Evolutionary conservation across 2,329 filamentous ascomycete species (phyloP), one percentile per base, ranked within the genome.

Genomic region (Colletotrichum godetiae): DNA sequence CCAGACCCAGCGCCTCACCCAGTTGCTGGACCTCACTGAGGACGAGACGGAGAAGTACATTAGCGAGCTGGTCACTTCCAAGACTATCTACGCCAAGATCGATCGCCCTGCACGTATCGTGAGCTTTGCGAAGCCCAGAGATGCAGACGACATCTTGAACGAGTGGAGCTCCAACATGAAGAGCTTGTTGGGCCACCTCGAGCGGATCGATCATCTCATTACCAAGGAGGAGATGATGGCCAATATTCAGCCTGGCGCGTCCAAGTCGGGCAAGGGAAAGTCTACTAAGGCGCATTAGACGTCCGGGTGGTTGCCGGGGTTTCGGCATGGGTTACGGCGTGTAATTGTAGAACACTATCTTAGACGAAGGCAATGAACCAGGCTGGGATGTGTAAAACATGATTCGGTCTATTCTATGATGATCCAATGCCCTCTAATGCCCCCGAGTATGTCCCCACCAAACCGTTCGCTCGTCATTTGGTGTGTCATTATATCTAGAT

Each of bases 171-270:
- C 94, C 79, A 98, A 98, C 84, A 98, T 98, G 95, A 97, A 97
- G 92, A 95, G 92, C 80, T 85, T 98, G 78, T 85, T 98, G 76
- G 95, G 94, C 12, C 85, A 96, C 68, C 81, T 98, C 80, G 95
- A 98, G 88, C 90, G 95, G 75, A 97, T 99, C 74, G 97, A 99
- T 81, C 97, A 99, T 83, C 88, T 99, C 79, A 99, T 99, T 80
- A 99, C 97, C 68, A 98, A 98, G 89, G 97, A 99, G 86, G 97
- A 99, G 88, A 99, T 99, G 97, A 99, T 99, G 97, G 97, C 97
- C 53, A 90, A 95, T 73, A 98, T 99, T 79, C 93, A 97, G 83
- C 94, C 94, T 6, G 85, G 84, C 62, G 82, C 81, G 73, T 78
- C 77, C 31, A 80, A 83, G 77, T 78, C 76, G 49, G 78, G 78